Percentiles rank a stretch among this genome's conserved stretches.
Conservation (phyloP, 2,329 filamentous ascomycete genomes). For the Leptoxyphium fumago region DNA sequence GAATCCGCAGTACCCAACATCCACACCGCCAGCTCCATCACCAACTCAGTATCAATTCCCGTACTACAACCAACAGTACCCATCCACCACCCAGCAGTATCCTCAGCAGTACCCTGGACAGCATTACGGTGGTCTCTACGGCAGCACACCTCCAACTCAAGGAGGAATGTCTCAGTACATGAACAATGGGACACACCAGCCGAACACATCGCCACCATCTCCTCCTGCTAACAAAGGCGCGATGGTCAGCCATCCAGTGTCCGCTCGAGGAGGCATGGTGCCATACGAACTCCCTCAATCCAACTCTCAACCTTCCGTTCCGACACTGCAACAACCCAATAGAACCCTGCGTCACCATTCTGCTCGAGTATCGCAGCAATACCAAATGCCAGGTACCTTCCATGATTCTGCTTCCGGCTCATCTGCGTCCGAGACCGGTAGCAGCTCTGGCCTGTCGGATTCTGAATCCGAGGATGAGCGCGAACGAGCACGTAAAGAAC, state of each 20-base stretch:
- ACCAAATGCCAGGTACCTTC: not conserved
- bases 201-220: not conserved
- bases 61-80: constrained; percentile 3
- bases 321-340: no score
- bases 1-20: constrained; percentile 5
- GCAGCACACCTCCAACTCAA: not conserved
- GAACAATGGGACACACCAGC: not conserved
- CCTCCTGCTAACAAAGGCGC: not conserved
- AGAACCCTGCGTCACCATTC: no score
- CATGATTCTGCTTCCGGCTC: not conserved
- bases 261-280: not conserved
- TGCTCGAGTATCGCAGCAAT: not conserved
- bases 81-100: not conserved
- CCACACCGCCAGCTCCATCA: constrained; percentile 14
- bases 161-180: not conserved
- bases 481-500: not conserved
- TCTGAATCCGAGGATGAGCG: not conserved
- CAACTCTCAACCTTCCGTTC: no score
- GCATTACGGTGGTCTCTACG: not conserved
- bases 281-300: not conserved
- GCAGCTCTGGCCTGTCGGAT: not conserved
- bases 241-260: not conserved
- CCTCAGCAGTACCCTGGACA: not conserved
- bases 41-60: constrained; percentile 12
- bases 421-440: not conserved